Conservation (phyloP, 2,329 filamentous ascomycete species). For the Penicillium sp. region DNA sequence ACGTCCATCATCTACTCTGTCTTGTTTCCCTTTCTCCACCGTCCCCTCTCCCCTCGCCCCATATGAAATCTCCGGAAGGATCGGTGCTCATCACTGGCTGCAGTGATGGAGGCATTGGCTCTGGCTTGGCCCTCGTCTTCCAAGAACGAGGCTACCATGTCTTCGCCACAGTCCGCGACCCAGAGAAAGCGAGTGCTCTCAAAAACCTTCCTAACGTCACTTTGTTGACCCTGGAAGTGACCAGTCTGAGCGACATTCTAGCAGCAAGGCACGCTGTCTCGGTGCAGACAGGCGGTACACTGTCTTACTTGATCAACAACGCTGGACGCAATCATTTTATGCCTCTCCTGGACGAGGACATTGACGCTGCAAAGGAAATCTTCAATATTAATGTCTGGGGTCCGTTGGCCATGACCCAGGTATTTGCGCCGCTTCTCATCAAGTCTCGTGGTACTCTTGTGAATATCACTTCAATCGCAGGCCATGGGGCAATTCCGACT, state of each 20-base stretch:
- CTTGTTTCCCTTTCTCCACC: neutral
- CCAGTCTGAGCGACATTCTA: constrained; percentile 23
- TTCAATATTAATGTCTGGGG: constrained; percentile 22
- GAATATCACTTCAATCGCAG: constrained; percentile 23
- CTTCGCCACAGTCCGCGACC: constrained; percentile 38
- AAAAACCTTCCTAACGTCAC: constrained; percentile 22
- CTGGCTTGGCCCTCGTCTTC: constrained; percentile 36
- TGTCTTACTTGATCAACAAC: constrained; percentile 45
- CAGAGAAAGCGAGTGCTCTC: constrained; percentile 28
- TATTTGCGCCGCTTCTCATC: constrained; percentile 29
- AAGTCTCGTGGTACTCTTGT: constrained; percentile 18
- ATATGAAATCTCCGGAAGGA: neutral
- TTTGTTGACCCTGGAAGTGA: constrained; percentile 31
- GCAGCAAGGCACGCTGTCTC: constrained; percentile 21
- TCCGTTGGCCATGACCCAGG: constrained; percentile 12
- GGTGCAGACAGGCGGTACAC: constrained; percentile 28
- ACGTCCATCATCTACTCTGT: neutral
- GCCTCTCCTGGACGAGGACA: constrained; percentile 39
- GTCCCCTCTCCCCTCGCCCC: neutral
- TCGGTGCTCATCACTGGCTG: constrained; percentile 38
- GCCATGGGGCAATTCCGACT: constrained; percentile 26
- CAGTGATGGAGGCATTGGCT: constrained; percentile 39
- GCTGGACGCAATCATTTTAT: constrained; percentile 35
- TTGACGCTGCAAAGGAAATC: constrained; percentile 29
- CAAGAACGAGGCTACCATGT: constrained; percentile 34